A percentile compares a stretch with the other conserved stretches of the same genome.
These are phyloP conservation scores for Alternaria incomplexa DNA, from an alignment of 2,329 filamentous ascomycete species.

Conservation along the genomic window DNA sequence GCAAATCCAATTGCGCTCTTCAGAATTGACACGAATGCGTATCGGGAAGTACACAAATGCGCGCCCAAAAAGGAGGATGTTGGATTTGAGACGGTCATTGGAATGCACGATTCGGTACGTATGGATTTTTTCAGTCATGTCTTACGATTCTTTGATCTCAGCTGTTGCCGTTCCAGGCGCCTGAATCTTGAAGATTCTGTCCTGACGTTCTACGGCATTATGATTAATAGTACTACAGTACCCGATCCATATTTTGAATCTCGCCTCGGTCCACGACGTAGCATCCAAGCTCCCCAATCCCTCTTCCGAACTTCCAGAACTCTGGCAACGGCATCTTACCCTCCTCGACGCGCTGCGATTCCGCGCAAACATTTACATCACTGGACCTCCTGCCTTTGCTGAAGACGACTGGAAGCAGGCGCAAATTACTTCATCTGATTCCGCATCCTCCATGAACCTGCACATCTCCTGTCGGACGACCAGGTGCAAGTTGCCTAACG, in stretches of 20 bases:
- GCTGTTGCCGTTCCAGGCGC: not conserved
- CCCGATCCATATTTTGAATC: constrained; percentile 71
- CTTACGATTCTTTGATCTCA: not conserved
- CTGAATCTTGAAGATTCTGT: not conserved
- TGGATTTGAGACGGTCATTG: constrained; percentile 69
- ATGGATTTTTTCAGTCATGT: not conserved
- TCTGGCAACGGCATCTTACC: constrained; percentile 48
- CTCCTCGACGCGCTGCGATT: constrained; percentile 69
- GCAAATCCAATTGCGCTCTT: constrained; percentile 72
- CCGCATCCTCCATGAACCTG: constrained; percentile 44
- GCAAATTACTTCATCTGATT: constrained; percentile 8
- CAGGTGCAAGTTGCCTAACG: constrained; percentile 74
- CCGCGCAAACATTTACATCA: constrained; percentile 74
- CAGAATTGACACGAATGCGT: constrained; percentile 64
- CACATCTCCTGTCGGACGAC: constrained; percentile 69
- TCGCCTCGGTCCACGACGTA: constrained; percentile 68
- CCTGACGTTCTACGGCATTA: not conserved
- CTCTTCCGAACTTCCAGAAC: constrained; percentile 43
- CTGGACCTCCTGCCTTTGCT: constrained; percentile 67
- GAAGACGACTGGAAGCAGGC: constrained; percentile 75
- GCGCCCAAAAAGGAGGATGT: constrained; percentile 65
- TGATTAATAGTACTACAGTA: constrained; percentile 56
- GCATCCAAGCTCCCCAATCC: constrained; percentile 62
- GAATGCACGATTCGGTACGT: constrained; percentile 71
- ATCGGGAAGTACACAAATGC: constrained; percentile 65